These are phyloP conservation scores for Exophiala oligosperma DNA, from an alignment of 2,329 filamentous ascomycete genomes.

Conservation along the genomic window DNA sequence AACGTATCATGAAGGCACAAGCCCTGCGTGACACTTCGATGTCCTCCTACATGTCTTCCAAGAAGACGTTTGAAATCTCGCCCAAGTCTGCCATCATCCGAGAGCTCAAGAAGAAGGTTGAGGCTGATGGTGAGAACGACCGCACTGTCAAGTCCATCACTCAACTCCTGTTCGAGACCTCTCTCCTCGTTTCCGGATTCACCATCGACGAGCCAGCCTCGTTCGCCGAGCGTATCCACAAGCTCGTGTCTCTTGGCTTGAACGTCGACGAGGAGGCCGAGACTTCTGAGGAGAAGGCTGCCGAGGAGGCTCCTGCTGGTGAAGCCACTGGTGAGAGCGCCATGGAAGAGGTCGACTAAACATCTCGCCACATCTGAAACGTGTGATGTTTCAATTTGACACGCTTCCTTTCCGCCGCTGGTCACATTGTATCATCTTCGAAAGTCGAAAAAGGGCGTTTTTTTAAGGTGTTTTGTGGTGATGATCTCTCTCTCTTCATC, in stretches of 20 bases:
- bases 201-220: constrained; percentile 98
- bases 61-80: constrained; percentile 99
- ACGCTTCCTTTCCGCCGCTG: no score
- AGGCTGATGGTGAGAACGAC: constrained; percentile 95
- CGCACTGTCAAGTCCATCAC: constrained; percentile 99
- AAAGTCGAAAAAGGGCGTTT: no score
- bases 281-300: constrained; percentile 59
- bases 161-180: constrained; percentile 98
- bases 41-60: constrained; percentile 99
- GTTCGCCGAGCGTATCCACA: constrained; percentile 99
- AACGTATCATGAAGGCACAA: constrained; percentile 99
- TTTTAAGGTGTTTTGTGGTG: no score
- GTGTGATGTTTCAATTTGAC: no score
- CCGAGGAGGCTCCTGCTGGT: constrained; percentile 57
- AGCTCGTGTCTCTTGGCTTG: constrained; percentile 95
- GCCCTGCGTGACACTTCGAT: constrained; percentile 99
- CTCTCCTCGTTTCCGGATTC: constrained; percentile 97
- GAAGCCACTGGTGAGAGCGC: constrained; percentile 79
- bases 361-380: constrained; percentile 1
- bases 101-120: constrained; percentile 99
- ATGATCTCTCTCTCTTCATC: no score
- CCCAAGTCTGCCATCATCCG: constrained; percentile 96
- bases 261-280: constrained; percentile 96
- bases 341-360: constrained; percentile 99
- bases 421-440: no score